These are phyloP conservation scores for Phytopythium ostracodes DNA, from an alignment of 352 stramenopile species.

Conservation along the genomic window DNA sequence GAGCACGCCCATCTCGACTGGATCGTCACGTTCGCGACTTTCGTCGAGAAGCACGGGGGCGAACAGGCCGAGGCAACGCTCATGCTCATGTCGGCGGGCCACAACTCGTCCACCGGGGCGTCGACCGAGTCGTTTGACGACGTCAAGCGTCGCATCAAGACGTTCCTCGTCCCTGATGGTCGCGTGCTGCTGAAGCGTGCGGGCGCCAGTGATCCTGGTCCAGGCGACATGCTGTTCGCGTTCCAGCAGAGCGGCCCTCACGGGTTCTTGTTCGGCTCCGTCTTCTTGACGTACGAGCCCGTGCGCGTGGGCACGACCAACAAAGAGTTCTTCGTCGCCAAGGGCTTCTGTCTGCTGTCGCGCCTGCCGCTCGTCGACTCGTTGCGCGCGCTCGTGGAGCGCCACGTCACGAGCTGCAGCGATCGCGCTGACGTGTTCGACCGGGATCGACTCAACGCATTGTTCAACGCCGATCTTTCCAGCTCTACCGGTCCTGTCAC, in stretches of 20 bases:
- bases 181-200: constrained; percentile 41
- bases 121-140: constrained; percentile 39
- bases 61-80: constrained; percentile 35
- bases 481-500: not conserved
- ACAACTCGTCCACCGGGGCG: constrained; percentile 22
- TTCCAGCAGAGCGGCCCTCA: constrained; percentile 76
- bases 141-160: constrained; percentile 50
- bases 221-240: constrained; percentile 56
- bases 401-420: constrained; percentile 33
- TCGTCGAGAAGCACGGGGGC: constrained; percentile 44
- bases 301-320: constrained; percentile 40
- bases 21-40: constrained; percentile 71
- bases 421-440: constrained; percentile 41
- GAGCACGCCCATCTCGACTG: constrained; percentile 34
- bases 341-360: constrained; percentile 69
- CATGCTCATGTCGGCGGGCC: constrained; percentile 49
- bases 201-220: constrained; percentile 23
- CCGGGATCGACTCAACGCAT: constrained; percentile 33
- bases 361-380: constrained; percentile 57
- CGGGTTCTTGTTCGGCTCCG: constrained; percentile 69
- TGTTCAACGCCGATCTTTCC: constrained; percentile 44
- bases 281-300: constrained; percentile 72
- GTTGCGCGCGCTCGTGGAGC: constrained; percentile 51
- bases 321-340: constrained; percentile 50
- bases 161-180: constrained; percentile 69